These are phyloP conservation scores for Saccharomycopsis hybrid DNA, from an alignment of 1,139 yeast species.

Conservation along the genomic window DNA sequence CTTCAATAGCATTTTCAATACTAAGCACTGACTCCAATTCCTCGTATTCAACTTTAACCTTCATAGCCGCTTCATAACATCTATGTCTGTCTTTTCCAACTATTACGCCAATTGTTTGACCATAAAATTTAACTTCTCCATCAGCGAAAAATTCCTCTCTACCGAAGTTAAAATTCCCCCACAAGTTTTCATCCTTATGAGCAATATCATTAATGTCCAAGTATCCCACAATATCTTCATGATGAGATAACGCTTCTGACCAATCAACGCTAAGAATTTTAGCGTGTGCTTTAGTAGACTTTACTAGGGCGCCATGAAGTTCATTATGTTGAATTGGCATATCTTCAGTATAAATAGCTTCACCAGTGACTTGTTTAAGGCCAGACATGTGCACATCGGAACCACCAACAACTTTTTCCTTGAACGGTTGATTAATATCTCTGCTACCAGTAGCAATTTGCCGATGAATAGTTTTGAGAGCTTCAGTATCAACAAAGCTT, in stretches of 20 bases:
- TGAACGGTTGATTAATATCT: slow-evolving; percentile 33
- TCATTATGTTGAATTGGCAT: slow-evolving; percentile 36
- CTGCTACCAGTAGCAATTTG: slow-evolving; percentile 33
- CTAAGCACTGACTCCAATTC: slow-evolving; percentile 32
- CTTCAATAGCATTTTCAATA: slow-evolving; percentile 37
- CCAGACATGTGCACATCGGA: slow-evolving; percentile 37
- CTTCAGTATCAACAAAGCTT: slow-evolving; percentile 27
- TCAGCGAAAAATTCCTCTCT: slow-evolving; percentile 38
- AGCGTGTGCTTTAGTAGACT: slow-evolving; percentile 39
- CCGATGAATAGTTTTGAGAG: slow-evolving; percentile 32
- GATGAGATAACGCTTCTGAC: slow-evolving; percentile 31
- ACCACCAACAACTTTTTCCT: slow-evolving; percentile 32
- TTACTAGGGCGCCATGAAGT: slow-evolving; percentile 36
- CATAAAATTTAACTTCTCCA: slow-evolving; percentile 34
- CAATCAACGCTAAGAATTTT: slow-evolving; percentile 33
- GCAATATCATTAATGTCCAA: slow-evolving; percentile 36
- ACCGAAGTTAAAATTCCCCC: slow-evolving; percentile 36
- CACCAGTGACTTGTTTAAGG: slow-evolving; percentile 39
- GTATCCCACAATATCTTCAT: slow-evolving; percentile 36
- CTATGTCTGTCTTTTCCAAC: slow-evolving; percentile 34
- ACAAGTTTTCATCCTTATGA: slow-evolving; percentile 30
- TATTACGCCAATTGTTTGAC: slow-evolving; percentile 39
- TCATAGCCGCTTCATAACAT: slow-evolving; percentile 38
- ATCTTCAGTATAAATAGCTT: slow-evolving; percentile 39
- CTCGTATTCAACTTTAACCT: slow-evolving; percentile 37